phyloP scores from a whole-genome alignment of 1,284 basidiomycete genomes.

The Fomitiporia mediterranea region DNA sequence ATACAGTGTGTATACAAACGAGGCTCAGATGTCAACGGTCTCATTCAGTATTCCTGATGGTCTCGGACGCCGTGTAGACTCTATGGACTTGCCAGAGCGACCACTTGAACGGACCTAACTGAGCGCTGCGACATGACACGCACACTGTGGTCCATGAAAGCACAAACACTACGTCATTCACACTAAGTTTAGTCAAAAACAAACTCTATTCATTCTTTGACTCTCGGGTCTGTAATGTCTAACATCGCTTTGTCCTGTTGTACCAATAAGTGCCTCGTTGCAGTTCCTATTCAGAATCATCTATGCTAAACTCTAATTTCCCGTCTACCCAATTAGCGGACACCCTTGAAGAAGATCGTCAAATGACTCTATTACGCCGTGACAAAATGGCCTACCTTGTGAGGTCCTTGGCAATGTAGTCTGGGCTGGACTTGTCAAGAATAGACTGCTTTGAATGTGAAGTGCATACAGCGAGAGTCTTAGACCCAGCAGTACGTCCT shows the following conservation, averaged over 20 bases:
- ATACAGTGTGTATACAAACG: conserved; percentile 16
- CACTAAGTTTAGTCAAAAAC: too few relatives aligned
- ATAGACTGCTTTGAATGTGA: conserved; percentile 55
- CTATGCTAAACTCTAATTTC: conserved; percentile 28
- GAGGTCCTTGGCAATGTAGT: conserved; percentile 51
- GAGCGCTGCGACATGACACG: too few relatives aligned
- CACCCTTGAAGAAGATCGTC: conserved; percentile 22
- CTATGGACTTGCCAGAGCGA: neutral
- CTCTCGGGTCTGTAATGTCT: too few relatives aligned
- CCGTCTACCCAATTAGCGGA: conserved; percentile 30
- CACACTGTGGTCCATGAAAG: too few relatives aligned
- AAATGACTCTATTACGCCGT: neutral
- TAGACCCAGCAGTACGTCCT: conserved; percentile 70
- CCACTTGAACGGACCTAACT: neutral
- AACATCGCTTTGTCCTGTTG: neutral
- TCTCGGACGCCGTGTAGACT: conserved; percentile 15
- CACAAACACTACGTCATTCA: neutral
- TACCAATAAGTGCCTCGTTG: neutral
- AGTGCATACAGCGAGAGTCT: conserved; percentile 77
- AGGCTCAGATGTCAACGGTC: conserved; percentile 18
- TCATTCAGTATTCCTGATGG: conserved; percentile 18
- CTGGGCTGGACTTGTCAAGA: conserved; percentile 42
- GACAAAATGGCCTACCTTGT: conserved; percentile 37
- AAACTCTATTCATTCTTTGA: too few relatives aligned
- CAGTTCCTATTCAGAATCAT: conserved; percentile 22